Conservation (phyloP, 2,329 filamentous ascomycete species). For the Aspergillus sp. region DNA sequence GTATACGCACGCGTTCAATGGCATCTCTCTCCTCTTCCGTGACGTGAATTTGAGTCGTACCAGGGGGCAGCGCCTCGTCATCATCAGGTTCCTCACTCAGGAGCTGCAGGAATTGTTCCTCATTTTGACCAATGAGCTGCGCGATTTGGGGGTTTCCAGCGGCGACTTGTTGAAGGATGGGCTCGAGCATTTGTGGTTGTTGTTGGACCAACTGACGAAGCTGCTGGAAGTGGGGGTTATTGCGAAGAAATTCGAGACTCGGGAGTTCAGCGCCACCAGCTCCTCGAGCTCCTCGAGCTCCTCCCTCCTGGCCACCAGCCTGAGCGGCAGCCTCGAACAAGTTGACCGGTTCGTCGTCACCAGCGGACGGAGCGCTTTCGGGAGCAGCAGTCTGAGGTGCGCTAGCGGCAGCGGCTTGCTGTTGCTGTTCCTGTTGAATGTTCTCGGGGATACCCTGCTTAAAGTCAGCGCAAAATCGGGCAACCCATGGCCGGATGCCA, state of each 20-base stretch:
- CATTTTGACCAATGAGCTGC: conserved; percentile 86
- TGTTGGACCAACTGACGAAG: conserved; percentile 95
- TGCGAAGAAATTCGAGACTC: conserved; percentile 89
- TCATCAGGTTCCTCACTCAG: conserved; percentile 75
- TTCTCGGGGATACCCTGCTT: conserved; percentile 84
- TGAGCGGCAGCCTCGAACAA: conserved; percentile 92
- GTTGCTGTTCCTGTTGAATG: conserved; percentile 69
- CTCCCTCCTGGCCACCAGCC: conserved; percentile 55
- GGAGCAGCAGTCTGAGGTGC: conserved; percentile 41
- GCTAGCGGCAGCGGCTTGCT: conserved; percentile 52
- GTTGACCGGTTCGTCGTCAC: conserved; percentile 70
- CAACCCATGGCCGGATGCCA: background rate
- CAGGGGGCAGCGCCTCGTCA: conserved; percentile 75
- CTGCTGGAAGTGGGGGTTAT: conserved; percentile 97
- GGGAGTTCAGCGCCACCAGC: conserved; percentile 62
- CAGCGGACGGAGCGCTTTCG: conserved; percentile 38
- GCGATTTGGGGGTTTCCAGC: conserved; percentile 94
- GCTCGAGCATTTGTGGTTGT: conserved; percentile 97
- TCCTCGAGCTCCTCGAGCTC: conserved; percentile 34
- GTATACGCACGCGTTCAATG: conserved; percentile 78
- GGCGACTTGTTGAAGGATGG: conserved; percentile 93
- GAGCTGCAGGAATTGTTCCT: conserved; percentile 88
- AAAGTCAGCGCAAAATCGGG: conserved; percentile 8
- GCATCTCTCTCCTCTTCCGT: conserved; percentile 96
- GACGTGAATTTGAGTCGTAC: conserved; percentile 84